Evolutionary conservation across 2,329 filamentous ascomycete genomes (phyloP).

Genomic region (Pestalotiopsis sp.): DNA sequence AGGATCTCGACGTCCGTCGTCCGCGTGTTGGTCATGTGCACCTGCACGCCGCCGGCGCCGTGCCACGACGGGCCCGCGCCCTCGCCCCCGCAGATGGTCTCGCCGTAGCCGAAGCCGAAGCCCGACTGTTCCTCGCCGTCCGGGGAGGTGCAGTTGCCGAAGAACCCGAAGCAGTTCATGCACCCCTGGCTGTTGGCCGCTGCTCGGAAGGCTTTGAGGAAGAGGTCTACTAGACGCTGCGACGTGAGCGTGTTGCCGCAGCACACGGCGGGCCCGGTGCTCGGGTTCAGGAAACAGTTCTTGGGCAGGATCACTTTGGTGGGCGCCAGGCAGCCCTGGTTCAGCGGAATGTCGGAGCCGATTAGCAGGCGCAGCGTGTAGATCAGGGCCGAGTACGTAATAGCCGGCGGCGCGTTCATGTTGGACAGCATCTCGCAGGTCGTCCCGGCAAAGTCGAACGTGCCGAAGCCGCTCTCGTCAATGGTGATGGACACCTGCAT

Average conservation of each 20-base stretch:
- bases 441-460: slow-evolving; percentile 51
- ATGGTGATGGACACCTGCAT: slow-evolving; percentile 44
- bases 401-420: slow-evolving; percentile 31
- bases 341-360: slow-evolving; percentile 71
- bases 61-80: slow-evolving; percentile 68
- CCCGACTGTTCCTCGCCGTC: slow-evolving; percentile 36
- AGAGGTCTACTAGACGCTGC: slow-evolving; percentile 20
- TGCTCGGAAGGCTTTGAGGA: slow-evolving; percentile 26
- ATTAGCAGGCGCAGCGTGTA: slow-evolving; percentile 59
- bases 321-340: slow-evolving; percentile 65
- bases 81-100: slow-evolving; percentile 72
- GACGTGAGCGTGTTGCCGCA: slow-evolving; percentile 25
- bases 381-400: slow-evolving; percentile 32
- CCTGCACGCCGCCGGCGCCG: slow-evolving; percentile 67
- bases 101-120: slow-evolving; percentile 67
- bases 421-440: slow-evolving; percentile 50
- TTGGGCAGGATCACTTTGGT: slow-evolving; percentile 24
- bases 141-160: slow-evolving; percentile 31
- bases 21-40: slow-evolving; percentile 75
- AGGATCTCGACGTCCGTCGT: slow-evolving; percentile 73
- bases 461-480: slow-evolving; percentile 68
- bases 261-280: slow-evolving; percentile 18
- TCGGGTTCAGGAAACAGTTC: slow-evolving; percentile 33
- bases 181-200: slow-evolving; percentile 73
- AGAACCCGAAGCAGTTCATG: slow-evolving; percentile 79